Percentiles rank a stretch among this genome's conserved stretches.
These are phyloP conservation scores for Collybia nuda DNA, from an alignment of 768 basidiomycete genomes.

Conservation along the genomic window DNA sequence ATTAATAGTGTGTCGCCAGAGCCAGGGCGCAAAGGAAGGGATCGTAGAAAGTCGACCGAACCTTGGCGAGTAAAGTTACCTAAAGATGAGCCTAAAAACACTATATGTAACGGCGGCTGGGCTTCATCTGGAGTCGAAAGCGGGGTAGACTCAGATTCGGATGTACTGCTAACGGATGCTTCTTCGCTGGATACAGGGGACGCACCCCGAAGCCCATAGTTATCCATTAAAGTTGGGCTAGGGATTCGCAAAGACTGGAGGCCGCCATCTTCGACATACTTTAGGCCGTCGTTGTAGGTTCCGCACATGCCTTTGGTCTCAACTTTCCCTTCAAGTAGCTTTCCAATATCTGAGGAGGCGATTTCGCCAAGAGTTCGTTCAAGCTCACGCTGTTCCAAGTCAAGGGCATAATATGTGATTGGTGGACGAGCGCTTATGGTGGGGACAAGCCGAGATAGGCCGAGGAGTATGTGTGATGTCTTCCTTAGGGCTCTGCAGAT, in stretches of 20 bases:
- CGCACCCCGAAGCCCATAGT: constrained; percentile 20
- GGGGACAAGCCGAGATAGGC: constrained; percentile 58
- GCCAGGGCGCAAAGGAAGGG: constrained; percentile 74
- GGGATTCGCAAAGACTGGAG: constrained; percentile 30
- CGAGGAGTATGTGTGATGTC: constrained; percentile 79
- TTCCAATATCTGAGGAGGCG: constrained; percentile 58
- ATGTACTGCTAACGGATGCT: constrained; percentile 18
- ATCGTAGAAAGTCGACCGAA: constrained; percentile 71
- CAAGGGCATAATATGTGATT: constrained; percentile 88
- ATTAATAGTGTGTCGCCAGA: constrained; percentile 82
- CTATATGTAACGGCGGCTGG: constrained; percentile 66
- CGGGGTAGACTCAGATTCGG: constrained; percentile 24
- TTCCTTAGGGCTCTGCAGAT: constrained; percentile 74
- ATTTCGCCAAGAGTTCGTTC: constrained; percentile 76
- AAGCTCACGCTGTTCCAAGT: constrained; percentile 86
- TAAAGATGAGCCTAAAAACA: constrained; percentile 90
- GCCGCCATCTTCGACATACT: constrained; percentile 70
- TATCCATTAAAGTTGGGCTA: constrained; percentile 6
- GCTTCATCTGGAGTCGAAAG: constrained; percentile 49
- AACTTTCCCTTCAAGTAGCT: constrained; percentile 67
- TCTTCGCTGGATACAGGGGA: constrained; percentile 39
- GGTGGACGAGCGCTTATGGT: constrained; percentile 36
- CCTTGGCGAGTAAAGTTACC: constrained; percentile 84
- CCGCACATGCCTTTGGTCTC: constrained; percentile 84
- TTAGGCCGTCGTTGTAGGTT: constrained; percentile 87